phyloP scores from a whole-genome alignment of 495 filamentous ascomycete genomes.

The Aspergillus asperescens region DNA sequence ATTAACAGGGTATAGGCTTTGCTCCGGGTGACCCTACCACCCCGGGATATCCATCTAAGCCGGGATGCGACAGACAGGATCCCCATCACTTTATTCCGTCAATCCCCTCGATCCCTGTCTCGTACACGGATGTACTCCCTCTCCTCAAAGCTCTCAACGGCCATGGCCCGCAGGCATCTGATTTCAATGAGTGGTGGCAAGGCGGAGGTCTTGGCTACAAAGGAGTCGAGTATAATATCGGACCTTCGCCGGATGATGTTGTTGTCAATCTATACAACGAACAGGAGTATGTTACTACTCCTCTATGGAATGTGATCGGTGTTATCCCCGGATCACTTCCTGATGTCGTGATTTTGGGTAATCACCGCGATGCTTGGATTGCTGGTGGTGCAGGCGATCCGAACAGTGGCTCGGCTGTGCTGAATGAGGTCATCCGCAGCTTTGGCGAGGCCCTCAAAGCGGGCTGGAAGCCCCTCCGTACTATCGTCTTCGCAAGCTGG shows the following conservation, averaged over 20 bases:
- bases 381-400: conserved; percentile 81
- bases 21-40: conserved; percentile 73
- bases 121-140: conserved; percentile 78
- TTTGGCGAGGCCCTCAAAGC: conserved; percentile 67
- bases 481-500: conserved; percentile 69
- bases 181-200: conserved; percentile 69
- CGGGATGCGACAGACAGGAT: conserved; percentile 73
- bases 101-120: conserved; percentile 91
- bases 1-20: conserved; percentile 37
- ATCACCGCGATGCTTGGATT: conserved; percentile 94
- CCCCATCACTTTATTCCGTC: conserved; percentile 63
- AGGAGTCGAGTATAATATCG: conserved; percentile 86
- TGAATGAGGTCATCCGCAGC: conserved; percentile 81
- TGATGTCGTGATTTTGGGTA: conserved; percentile 85
- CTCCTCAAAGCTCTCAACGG: conserved; percentile 86
- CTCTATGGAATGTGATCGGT: conserved; percentile 93
- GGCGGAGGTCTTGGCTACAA: conserved; percentile 71
- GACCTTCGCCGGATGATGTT: conserved; percentile 72
- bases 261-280: conserved; percentile 79
- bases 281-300: conserved; percentile 84
- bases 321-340: conserved; percentile 85
- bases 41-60: conserved; percentile 89
- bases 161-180: conserved; percentile 69
- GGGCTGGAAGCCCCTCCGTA: conserved; percentile 88
- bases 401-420: conserved; percentile 80